Evolutionary conservation across 495 filamentous ascomycete genomes (phyloP).

Genomic region (Penicillium waksmanii): DNA sequence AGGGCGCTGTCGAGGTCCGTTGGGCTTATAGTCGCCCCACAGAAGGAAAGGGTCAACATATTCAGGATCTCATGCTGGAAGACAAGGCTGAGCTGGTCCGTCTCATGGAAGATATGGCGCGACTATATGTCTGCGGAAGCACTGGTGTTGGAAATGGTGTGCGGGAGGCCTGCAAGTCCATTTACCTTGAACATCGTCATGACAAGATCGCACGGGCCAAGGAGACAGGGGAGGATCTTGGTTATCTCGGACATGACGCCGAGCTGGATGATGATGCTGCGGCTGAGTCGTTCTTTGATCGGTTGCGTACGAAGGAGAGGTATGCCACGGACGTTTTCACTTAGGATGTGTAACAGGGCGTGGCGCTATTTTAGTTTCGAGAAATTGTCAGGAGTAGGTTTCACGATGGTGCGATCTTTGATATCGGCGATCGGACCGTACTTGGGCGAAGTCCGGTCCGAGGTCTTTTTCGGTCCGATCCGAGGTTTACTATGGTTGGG

Average conservation of each 20-base stretch:
- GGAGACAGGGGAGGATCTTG: slow-evolving; percentile 38
- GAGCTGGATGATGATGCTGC: slow-evolving; percentile 46
- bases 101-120: slow-evolving; percentile 62
- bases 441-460: too few species aligned
- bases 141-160: slow-evolving; percentile 64
- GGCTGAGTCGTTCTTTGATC: slow-evolving; percentile 57
- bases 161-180: slow-evolving; percentile 52
- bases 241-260: slow-evolving; percentile 24
- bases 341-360: slow-evolving; percentile 8
- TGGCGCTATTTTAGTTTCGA: too few species aligned
- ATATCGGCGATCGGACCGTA: too few species aligned
- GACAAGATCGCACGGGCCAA: slow-evolving; percentile 38
- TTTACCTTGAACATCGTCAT: slow-evolving; percentile 49
- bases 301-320: slow-evolving; percentile 57
- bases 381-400: too few species aligned
- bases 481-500: too few species aligned
- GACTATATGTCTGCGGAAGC: slow-evolving; percentile 70
- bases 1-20: slow-evolving; percentile 60
- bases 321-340: slow-evolving; percentile 72
- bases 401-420: too few species aligned
- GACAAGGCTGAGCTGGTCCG: slow-evolving; percentile 54
- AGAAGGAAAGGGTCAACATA: slow-evolving; percentile 51
- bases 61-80: slow-evolving; percentile 63
- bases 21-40: slow-evolving; percentile 56
- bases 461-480: too few species aligned